Percentiles rank a stretch among this genome's conserved stretches.
Conservation (phyloP, 345 rosid species). For the Linum trigynum region DNA sequence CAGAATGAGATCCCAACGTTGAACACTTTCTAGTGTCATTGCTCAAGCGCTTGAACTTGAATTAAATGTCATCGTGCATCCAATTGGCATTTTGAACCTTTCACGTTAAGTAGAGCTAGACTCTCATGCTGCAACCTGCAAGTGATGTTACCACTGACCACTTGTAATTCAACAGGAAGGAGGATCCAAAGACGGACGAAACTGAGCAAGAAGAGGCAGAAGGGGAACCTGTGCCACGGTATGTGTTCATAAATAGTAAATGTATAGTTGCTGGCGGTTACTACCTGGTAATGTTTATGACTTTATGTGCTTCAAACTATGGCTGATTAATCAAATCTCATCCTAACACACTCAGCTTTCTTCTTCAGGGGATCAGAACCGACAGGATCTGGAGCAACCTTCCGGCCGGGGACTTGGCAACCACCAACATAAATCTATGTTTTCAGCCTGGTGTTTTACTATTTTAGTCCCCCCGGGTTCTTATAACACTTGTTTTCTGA, state of each 20-base stretch:
- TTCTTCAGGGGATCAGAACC: conserved; percentile 66
- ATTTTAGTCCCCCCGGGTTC: neutral
- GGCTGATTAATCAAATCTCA: neutral
- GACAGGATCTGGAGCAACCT: conserved; percentile 75
- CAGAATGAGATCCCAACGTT: neutral
- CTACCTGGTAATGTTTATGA: neutral
- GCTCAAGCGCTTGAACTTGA: neutral
- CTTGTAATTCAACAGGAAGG: conserved; percentile 21
- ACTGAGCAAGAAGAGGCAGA: conserved; percentile 20
- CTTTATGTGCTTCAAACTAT: neutral
- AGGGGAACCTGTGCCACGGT: conserved; percentile 30
- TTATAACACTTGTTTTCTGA: neutral
- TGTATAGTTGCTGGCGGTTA: neutral
- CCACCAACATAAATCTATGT: conserved; percentile 53
- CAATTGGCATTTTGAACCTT: too few species aligned
- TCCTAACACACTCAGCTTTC: neutral
- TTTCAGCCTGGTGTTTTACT: neutral
- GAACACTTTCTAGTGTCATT: neutral
- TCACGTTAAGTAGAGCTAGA: too few species aligned
- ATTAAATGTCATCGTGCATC: neutral
- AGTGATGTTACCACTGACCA: neutral
- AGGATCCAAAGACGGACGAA: conserved; percentile 5
- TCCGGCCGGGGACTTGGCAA: conserved; percentile 92
- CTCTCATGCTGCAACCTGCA: conserved; percentile 6
- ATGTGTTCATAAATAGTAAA: conserved; percentile 13